A percentile compares a stretch with the other conserved stretches of the same genome.
phyloP scores from a whole-genome alignment of 305 asterid genomes.

The Fraxinus albicans region DNA sequence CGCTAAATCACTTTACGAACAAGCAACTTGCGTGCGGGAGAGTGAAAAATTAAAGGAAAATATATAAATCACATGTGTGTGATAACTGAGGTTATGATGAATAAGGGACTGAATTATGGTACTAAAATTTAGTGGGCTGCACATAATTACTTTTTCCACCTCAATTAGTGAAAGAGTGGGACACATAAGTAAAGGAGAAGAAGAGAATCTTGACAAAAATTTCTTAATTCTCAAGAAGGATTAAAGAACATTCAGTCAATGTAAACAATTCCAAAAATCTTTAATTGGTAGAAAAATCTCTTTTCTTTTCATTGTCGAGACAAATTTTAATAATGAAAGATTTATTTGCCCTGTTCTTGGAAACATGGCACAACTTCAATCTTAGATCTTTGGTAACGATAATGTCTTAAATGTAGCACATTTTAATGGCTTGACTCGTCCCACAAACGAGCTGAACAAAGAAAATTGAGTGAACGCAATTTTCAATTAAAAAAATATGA shows the following conservation, averaged over 20 bases:
- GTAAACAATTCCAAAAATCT: neutral
- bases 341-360: neutral
- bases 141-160: neutral
- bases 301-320: neutral
- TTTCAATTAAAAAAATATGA: no score
- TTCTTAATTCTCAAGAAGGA: neutral
- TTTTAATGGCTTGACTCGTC: neutral
- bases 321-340: neutral
- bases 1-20: neutral
- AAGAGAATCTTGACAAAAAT: neutral
- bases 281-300: neutral
- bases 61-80: conserved; percentile 21
- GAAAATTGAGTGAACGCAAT: neutral
- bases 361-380: neutral
- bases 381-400: neutral
- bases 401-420: neutral
- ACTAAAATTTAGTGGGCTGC: conserved; percentile 6
- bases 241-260: neutral
- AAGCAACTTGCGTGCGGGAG: neutral
- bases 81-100: conserved; percentile 21
- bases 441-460: neutral
- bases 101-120: conserved; percentile 12
- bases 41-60: neutral
- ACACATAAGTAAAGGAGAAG: neutral
- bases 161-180: neutral